Percentiles rank a stretch among this genome's conserved stretches.
These are phyloP conservation scores for Colletotrichum lindemuthianum DNA, from an alignment of 2,329 filamentous ascomycete genomes.

Conservation along the genomic window DNA sequence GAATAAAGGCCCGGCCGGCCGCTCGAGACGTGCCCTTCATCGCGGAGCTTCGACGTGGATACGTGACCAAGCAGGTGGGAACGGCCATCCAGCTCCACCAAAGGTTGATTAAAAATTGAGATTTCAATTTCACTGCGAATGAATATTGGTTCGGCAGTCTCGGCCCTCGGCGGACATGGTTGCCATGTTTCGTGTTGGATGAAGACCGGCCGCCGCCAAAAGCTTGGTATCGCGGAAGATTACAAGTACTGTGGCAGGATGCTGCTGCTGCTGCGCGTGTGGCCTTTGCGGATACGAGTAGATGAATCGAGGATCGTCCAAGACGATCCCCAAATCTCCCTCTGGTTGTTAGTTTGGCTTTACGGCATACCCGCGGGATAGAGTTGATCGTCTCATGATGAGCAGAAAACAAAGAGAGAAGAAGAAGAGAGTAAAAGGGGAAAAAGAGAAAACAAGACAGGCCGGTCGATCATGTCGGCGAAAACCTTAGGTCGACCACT, in stretches of 20 bases:
- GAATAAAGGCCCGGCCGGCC: no score
- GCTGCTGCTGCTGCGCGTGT: no score
- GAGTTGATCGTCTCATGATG: conserved; percentile 7
- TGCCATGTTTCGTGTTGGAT: no score
- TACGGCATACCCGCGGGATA: background rate
- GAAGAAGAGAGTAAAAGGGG: no score
- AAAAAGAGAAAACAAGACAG: no score
- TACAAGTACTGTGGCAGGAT: background rate
- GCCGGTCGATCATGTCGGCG: background rate
- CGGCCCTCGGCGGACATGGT: conserved; percentile 1
- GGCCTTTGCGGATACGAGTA: background rate
- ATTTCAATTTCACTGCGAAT: conserved; percentile 1
- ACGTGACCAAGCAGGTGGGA: no score
- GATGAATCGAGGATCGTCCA: conserved; percentile 18
- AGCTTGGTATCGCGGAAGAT: conserved; percentile 18
- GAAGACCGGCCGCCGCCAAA: background rate
- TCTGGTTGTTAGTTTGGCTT: background rate
- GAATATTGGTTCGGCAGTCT: background rate
- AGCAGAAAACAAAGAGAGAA: no score
- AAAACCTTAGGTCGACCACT: background rate
- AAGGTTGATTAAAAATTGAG: background rate
- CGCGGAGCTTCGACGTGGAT: background rate
- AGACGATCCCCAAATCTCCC: background rate
- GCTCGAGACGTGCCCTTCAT: background rate
- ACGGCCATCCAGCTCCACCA: no score